These are phyloP conservation scores for Clavispora asparagi DNA, from an alignment of 805 yeast genomes.

Conservation along the genomic window DNA sequence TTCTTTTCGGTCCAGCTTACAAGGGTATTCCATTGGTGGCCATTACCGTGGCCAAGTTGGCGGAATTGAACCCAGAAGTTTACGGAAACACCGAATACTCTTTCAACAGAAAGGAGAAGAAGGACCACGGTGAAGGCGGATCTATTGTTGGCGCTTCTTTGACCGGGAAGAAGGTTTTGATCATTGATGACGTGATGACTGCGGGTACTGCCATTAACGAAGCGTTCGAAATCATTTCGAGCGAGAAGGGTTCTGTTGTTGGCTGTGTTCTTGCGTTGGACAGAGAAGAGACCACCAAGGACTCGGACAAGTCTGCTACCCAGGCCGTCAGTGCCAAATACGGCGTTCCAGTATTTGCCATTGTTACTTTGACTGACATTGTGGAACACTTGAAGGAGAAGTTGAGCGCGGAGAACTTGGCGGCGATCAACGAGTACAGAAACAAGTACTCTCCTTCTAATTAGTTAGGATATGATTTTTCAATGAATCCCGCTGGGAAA, in stretches of 20 bases:
- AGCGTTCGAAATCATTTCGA: conserved; percentile 74
- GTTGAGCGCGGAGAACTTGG: conserved; percentile 54
- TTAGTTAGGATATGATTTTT: background rate
- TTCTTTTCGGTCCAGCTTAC: conserved; percentile 95
- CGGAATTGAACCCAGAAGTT: conserved; percentile 81
- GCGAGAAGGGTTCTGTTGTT: conserved; percentile 66
- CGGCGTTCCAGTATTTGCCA: conserved; percentile 77
- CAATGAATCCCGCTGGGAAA: background rate
- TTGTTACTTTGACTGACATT: conserved; percentile 73
- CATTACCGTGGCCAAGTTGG: conserved; percentile 84
- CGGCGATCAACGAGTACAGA: conserved; percentile 56
- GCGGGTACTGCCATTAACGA: conserved; percentile 98
- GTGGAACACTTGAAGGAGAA: conserved; percentile 54
- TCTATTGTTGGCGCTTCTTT: conserved; percentile 81
- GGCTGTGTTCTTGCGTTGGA: conserved; percentile 91
- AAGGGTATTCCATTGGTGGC: conserved; percentile 97
- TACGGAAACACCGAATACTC: conserved; percentile 75
- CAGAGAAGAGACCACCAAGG: conserved; percentile 84
- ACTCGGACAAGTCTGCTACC: conserved; percentile 69
- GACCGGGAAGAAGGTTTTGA: conserved; percentile 66
- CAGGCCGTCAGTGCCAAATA: conserved; percentile 68
- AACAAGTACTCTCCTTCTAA: conserved; percentile 39
- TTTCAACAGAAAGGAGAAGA: conserved; percentile 94
- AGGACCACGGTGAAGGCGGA: conserved; percentile 99
- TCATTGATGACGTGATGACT: conserved; percentile 96